phyloP scores from a whole-genome alignment of 2,329 filamentous ascomycete genomes.

The Pyrenophora graminea region DNA sequence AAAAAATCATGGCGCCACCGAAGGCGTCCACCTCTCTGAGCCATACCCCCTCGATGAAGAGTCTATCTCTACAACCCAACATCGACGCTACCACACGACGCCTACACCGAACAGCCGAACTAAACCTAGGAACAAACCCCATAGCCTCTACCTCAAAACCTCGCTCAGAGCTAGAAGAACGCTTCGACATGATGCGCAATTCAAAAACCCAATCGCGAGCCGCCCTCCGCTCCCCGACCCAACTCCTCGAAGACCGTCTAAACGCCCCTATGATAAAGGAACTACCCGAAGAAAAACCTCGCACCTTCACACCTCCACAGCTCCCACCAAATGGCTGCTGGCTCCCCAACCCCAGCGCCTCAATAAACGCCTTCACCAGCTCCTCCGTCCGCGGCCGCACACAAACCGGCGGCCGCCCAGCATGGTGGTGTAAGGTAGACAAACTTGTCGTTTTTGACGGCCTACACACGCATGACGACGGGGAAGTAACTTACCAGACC shows the following conservation, averaged over 20 bases:
- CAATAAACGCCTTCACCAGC: slow-evolving; percentile 30
- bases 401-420: slow-evolving; percentile 24
- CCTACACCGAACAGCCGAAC: slow-evolving; percentile 35
- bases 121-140: slow-evolving; percentile 29
- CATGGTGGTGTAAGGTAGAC: slow-evolving; percentile 45
- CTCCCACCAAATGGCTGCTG: slow-evolving; percentile 35
- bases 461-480: slow-evolving; percentile 16
- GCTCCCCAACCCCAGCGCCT: slow-evolving; percentile 31
- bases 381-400: slow-evolving; percentile 35
- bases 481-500: slow-evolving; percentile 22
- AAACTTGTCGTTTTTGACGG: slow-evolving; percentile 43
- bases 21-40: slow-evolving; percentile 18
- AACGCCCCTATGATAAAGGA: slow-evolving; percentile 29
- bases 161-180: slow-evolving; percentile 39
- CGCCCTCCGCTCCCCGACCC: slow-evolving; percentile 38
- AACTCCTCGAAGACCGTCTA: slow-evolving; percentile 36
- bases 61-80: slow-evolving; percentile 16
- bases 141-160: slow-evolving; percentile 21
- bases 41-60: slow-evolving; percentile 5
- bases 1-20: slow-evolving; percentile 13
- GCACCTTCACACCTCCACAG: slow-evolving; percentile 34
- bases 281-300: slow-evolving; percentile 24
- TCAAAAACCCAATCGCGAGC: slow-evolving; percentile 36
- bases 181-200: slow-evolving; percentile 39
- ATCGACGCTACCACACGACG: slow-evolving; percentile 20